Evolutionary conservation across 805 yeast genomes (phyloP), one percentile per base, ranked within the genome.

Genomic region (Jamesozyma jinghongensis): DNA sequence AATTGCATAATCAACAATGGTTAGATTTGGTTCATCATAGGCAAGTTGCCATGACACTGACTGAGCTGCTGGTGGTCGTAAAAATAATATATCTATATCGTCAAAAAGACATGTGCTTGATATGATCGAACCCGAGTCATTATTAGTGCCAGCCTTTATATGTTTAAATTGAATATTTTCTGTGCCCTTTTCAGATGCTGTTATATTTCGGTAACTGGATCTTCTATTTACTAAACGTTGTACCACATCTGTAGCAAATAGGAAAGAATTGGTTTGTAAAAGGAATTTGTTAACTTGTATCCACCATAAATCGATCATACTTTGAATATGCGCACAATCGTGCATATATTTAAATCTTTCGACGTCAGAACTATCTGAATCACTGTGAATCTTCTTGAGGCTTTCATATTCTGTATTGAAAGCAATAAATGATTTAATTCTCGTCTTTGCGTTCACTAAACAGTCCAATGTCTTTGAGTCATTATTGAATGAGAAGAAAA

Each of bases 11-110:
- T 60, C 63, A 4, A 53, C 54, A 10, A 60, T 41, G 32, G 54
- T 55, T 29, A 59, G 39, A 40, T 46, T 52, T 14, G 63, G 65
- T 37, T 58, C 62, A 44, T 60, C 63, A 25, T 49, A 50, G 1
- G 65, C 65, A 17, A 59, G 34, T 38, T 59, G 62, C 59, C 59
- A 56, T 18, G 56, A 53, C 5, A 47, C 30, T 20, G 44, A 40
- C 6, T 43, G 32, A 3, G 51, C 49, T 2, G 46, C 26, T 3
- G 48, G 34, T 4, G 57, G 52, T 36, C 62, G 46, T n/a, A 59
- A 35, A 2, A 59, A 37, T n/a, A 59, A 29, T 11, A 59, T 43
- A 40, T 59, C 64, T 10, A 56, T 48, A 16, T 52, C 56, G 19
- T 48, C 49, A 3, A 42, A 22, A 8, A 46, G 41, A 27, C 48